Evolutionary conservation across 2,329 filamentous ascomycete genomes (phyloP), one percentile per base, ranked within the genome.

Genomic region (Clathrospora elynae): DNA sequence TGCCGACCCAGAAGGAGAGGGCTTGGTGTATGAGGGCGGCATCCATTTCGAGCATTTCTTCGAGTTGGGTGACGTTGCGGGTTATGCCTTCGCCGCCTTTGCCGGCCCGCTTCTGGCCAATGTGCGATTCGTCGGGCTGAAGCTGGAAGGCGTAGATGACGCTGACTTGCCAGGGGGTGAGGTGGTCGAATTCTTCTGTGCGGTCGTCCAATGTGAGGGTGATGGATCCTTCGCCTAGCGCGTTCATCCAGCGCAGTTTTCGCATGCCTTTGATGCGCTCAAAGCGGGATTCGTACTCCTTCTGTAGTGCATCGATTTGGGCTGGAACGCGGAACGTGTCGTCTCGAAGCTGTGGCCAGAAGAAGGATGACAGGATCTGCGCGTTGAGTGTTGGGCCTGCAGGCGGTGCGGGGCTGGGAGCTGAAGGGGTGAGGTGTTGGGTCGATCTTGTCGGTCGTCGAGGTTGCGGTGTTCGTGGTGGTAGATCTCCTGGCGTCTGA

Each of bases 301-400:
- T 73, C 66, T 95, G 88, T 19, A 88, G 73, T 3, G 78, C 70
- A 5, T 66, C 56, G 13, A 90, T 79, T 2, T 76, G 73, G 0
- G 68, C 46, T 1, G 88, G 88, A 3, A 90, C 74, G 14, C 73
- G 66, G 64, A 90, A 90, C 2, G 77, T 75, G 42, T 89, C 86
- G 47, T 84, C 80, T 35, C 87, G 82, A 14, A 96, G 76, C 7
- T 84, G 80, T 0, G 93, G 93, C 93, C 93, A 99, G 75, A 95
- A 99, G 49, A 96, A 84, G 14, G 90, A 83, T 1, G 91, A 96
- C 4, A 97, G 76, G 36, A 97, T 92, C 65, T 93, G 91, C 19
- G 90, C 84, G 58, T 91, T 86, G 38, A 88, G 82, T 9, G 49
- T 49, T 5, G 60, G 56, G 2, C 35, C 51, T 10, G 78, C 70